Conservation (phyloP, 169 alveolate species). For the Cytauxzoon felis region DNA sequence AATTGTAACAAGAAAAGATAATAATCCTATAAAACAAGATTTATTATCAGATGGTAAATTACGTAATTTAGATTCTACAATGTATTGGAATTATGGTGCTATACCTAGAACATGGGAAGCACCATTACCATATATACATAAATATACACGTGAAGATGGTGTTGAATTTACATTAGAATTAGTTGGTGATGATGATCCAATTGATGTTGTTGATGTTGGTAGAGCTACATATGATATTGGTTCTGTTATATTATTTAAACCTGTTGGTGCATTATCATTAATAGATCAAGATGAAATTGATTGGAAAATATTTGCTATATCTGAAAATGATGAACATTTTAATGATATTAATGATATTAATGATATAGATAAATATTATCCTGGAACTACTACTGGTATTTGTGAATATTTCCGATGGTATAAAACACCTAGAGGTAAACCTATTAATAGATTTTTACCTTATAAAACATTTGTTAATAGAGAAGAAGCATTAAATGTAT, state of each 20-base stretch:
- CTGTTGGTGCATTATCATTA: conserved; percentile 86
- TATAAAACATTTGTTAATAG: conserved; percentile 31
- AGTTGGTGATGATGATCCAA: conserved; percentile 90
- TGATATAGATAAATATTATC: conserved; percentile 68
- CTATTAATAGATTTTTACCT: conserved; percentile 47
- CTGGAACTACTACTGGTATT: conserved; percentile 68
- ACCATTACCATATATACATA: conserved; percentile 60
- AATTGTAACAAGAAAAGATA: conserved; percentile 55
- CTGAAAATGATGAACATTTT: conserved; percentile 68
- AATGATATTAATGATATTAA: conserved; percentile 59
- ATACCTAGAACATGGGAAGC: conserved; percentile 93
- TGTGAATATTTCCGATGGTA: conserved; percentile 60
- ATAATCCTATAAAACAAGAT: conserved; percentile 71
- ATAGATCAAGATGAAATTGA: conserved; percentile 89
- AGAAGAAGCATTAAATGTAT: conserved; percentile 45
- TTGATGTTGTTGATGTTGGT: conserved; percentile 84
- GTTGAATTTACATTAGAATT: too few relatives aligned
- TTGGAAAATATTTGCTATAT: conserved; percentile 84
- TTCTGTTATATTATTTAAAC: conserved; percentile 69
- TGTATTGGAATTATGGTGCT: conserved; percentile 89
- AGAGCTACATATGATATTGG: conserved; percentile 67
- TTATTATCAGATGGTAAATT: conserved; percentile 61
- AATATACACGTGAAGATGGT: conserved; percentile 26
- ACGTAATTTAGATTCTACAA: conserved; percentile 76
- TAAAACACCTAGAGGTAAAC: conserved; percentile 63